Conservation (phyloP, 1,139 yeast genomes). For the Petasospora rhodanensis region DNA sequence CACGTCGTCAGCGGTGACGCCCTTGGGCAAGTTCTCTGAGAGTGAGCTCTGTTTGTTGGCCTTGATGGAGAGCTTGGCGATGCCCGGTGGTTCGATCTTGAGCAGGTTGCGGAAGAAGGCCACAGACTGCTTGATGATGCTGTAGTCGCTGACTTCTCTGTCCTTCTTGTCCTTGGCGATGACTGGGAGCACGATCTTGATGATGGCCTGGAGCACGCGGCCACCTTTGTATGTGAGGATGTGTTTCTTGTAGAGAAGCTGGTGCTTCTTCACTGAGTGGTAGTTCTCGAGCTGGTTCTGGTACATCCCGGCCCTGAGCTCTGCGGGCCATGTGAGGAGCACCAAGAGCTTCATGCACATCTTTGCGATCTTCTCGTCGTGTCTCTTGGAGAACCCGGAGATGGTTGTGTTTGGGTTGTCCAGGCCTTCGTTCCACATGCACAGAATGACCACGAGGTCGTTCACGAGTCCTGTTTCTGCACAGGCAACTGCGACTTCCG, state of each 20-base stretch:
- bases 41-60: conserved; percentile 25
- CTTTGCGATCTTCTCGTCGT: conserved; percentile 59
- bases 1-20: conserved; percentile 60
- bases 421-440: conserved; percentile 61
- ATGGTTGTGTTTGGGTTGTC: conserved; percentile 24
- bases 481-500: conserved; percentile 85
- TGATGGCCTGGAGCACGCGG: conserved; percentile 60
- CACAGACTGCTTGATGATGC: conserved; percentile 66
- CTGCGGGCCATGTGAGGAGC: conserved; percentile 82
- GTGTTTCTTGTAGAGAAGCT: conserved; percentile 65
- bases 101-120: conserved; percentile 72
- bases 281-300: conserved; percentile 51
- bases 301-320: conserved; percentile 46
- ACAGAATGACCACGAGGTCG: conserved; percentile 71
- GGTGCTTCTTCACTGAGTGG: conserved; percentile 61
- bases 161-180: conserved; percentile 49
- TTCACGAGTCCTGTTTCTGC: conserved; percentile 75
- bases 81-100: conserved; percentile 66
- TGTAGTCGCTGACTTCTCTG: conserved; percentile 68
- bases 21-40: conserved; percentile 47
- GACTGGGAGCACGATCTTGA: conserved; percentile 66
- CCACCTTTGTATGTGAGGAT: conserved; percentile 58
- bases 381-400: conserved; percentile 26
- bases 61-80: conserved; percentile 41
- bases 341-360: conserved; percentile 77